Conservation (phyloP, 2,329 filamentous ascomycete genomes). For the Byssochlamys sp. region DNA sequence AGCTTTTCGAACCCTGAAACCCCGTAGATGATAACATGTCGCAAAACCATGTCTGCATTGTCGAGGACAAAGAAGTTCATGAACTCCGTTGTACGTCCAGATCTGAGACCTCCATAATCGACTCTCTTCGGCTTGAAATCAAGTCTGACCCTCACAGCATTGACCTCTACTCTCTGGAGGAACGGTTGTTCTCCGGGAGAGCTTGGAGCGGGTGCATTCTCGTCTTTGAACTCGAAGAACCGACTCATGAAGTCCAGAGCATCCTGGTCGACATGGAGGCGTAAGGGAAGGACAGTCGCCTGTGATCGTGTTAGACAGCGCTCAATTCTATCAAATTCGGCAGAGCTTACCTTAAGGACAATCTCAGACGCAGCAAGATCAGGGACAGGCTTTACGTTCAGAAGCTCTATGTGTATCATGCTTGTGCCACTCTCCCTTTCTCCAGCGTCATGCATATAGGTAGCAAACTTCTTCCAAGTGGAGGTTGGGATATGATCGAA, state of each 20-base stretch:
- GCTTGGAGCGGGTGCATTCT: constrained; percentile 43
- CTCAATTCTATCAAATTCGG: background rate
- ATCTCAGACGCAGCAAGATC: constrained; percentile 82
- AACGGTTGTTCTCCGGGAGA: constrained; percentile 69
- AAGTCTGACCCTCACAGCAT: constrained; percentile 70
- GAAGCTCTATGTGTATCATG: constrained; percentile 81
- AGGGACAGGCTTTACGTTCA: constrained; percentile 77
- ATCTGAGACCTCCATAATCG: constrained; percentile 83
- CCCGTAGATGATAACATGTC: constrained; percentile 86
- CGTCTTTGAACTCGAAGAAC: constrained; percentile 96
- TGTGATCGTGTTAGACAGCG: constrained; percentile 17
- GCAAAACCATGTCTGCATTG: constrained; percentile 71
- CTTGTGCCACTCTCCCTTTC: constrained; percentile 74
- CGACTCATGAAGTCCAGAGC: constrained; percentile 92
- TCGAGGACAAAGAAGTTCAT: constrained; percentile 98
- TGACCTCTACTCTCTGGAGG: constrained; percentile 79
- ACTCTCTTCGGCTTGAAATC: constrained; percentile 99
- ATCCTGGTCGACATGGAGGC: constrained; percentile 93
- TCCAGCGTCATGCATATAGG: constrained; percentile 80
- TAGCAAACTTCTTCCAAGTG: constrained; percentile 96
- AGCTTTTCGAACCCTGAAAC: constrained; percentile 82
- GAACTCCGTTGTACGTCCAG: constrained; percentile 89
- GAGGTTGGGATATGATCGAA: constrained; percentile 92
- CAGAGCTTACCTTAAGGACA: constrained; percentile 56
- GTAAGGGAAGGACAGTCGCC: constrained; percentile 67